Evolutionary conservation across 331 rosid genomes (phyloP).

Genomic region (Prunus yedoensis): DNA sequence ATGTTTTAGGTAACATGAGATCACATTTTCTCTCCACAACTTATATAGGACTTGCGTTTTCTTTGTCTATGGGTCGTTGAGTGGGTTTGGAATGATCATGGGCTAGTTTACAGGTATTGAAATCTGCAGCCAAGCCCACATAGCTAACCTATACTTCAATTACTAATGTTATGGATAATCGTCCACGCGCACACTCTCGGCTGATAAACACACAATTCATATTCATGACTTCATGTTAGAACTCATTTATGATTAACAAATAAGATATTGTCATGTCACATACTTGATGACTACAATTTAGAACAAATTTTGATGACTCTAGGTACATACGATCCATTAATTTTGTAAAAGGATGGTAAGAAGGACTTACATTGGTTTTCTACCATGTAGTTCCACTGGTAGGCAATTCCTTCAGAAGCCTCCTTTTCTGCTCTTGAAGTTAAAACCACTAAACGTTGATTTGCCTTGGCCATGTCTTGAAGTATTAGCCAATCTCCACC

Average conservation of each 20-base stretch:
- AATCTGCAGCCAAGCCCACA: not conserved
- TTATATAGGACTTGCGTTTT: too few relatives aligned
- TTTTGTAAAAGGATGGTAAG: not conserved
- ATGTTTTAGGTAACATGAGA: not conserved
- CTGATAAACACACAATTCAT: not conserved
- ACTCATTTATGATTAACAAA: too few relatives aligned
- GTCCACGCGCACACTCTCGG: too few relatives aligned
- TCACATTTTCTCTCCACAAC: not conserved
- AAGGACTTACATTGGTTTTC: constrained; percentile 13
- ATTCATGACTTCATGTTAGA: not conserved
- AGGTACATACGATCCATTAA: not conserved
- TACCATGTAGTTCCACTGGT: constrained; percentile 8
- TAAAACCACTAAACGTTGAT: constrained; percentile 9
- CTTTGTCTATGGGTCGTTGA: too few relatives aligned
- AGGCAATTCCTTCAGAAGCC: constrained; percentile 7
- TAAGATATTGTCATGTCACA: too few relatives aligned
- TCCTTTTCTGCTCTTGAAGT: constrained; percentile 2
- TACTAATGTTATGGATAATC: too few relatives aligned
- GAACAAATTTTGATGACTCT: too few relatives aligned
- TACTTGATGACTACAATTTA: too few relatives aligned
- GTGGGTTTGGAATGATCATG: too few relatives aligned
- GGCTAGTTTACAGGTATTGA: too few relatives aligned
- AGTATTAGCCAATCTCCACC: constrained; percentile 9
- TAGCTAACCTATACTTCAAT: not conserved
- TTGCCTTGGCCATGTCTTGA: not conserved